Evolutionary conservation across 331 rosid species (phyloP), one percentile per base, ranked within the genome.

Genomic region (Prunus yedoensis): DNA sequence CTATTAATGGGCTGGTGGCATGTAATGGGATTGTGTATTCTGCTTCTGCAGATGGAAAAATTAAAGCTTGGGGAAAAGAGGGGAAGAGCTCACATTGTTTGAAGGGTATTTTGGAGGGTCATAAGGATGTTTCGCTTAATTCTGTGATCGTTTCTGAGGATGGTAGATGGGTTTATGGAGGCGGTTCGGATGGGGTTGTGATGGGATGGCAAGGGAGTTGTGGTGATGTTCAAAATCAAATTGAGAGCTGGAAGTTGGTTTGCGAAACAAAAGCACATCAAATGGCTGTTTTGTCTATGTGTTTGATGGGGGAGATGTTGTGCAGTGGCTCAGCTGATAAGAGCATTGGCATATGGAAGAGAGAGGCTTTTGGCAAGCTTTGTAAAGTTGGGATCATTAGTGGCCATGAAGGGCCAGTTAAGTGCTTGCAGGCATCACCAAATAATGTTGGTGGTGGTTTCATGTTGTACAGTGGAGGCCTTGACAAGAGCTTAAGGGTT

Each of bases 21-120:
- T 27, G 87, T 80, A 87, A 84, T 64, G 97, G 93, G 68, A 25
- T 88, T 25, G 92, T 94, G 56, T 94, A 86, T 82, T 94, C 97
- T n/a, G 91, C 99, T 82, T 94, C 99, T 1, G 99, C 99, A 0
- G 99, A 94, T 80, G 97, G 99, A 4, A 94, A 89, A 67, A 88
- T 94, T 63, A 94, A 92, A 21, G 97, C 92, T 51, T 94, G 99
- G 99, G 91, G 80, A 20, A 85, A 79, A 43, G 92, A 83, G 28
- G 83, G 79, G 15, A 82, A 86, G 72, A 67, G 16, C 35, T 60
- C 75, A 5, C 97, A 92, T 73, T 62, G 47, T 45, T 74, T 90
- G 76, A 88, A 80, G 74, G 97, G 88, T n/a, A 78, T 89, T 74
- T 35, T 94, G 58, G 92, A 90, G 73, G 96, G 99, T 70, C 96